A percentile compares a stretch with the other conserved stretches of the same genome.
Conservation (phyloP, 2,329 filamentous ascomycete genomes). For the Sporothrix sp. region DNA sequence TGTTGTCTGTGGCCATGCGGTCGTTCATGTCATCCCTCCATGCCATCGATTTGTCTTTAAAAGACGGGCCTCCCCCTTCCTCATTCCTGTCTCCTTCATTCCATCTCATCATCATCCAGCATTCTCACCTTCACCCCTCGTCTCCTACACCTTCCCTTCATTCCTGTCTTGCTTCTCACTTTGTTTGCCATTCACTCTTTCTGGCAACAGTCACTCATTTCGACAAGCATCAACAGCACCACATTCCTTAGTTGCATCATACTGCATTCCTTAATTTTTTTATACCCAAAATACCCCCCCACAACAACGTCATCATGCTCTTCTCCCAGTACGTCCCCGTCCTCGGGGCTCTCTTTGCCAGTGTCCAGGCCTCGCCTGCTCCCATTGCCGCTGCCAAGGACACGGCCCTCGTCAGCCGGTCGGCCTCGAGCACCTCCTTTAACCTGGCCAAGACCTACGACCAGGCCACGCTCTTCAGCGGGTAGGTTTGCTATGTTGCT, state of each 20-base stretch:
- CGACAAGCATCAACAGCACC: background rate
- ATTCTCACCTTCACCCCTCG: conserved; percentile 7
- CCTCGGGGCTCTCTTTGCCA: conserved; percentile 14
- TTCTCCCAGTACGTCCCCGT: conserved; percentile 12
- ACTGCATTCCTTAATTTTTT: background rate
- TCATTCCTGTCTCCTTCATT: conserved; percentile 4
- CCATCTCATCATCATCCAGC: conserved; percentile 10
- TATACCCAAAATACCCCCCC: background rate
- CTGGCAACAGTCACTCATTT: conserved; percentile 1
- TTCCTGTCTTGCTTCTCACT: conserved; percentile 5
- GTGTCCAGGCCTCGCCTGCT: conserved; percentile 15
- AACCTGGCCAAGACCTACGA: conserved; percentile 16
- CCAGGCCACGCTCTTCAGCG: conserved; percentile 18
- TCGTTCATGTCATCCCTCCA: background rate
- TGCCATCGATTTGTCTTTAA: conserved; percentile 6
- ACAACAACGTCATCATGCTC: conserved; percentile 10
- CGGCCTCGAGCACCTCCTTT: conserved; percentile 10
- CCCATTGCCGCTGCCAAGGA: background rate
- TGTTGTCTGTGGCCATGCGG: too few species aligned
- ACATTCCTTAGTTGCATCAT: background rate
- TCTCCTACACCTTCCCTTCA: background rate
- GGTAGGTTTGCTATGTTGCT: conserved; percentile 8
- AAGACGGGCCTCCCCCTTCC: conserved; percentile 7
- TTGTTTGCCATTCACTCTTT: conserved; percentile 12
- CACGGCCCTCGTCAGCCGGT: conserved; percentile 2